Conservation (phyloP, 2,329 filamentous ascomycete genomes). For the Alternaria longipes region DNA sequence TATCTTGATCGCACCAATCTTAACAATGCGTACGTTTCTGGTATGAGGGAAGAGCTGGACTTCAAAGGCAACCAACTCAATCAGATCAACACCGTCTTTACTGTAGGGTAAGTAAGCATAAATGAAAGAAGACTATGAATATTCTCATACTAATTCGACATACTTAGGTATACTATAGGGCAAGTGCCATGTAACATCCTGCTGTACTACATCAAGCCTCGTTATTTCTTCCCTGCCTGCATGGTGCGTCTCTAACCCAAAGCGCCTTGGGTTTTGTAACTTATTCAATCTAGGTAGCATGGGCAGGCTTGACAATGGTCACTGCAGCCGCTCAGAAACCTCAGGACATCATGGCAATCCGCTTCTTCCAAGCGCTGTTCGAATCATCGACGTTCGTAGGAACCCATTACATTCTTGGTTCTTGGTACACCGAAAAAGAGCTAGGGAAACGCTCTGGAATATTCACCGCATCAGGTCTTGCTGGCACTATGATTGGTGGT, state of each 20-base stretch:
- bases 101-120: constrained; percentile 33
- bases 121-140: not conserved
- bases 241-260: constrained; percentile 56
- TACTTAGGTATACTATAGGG: constrained; percentile 58
- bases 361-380: constrained; percentile 63
- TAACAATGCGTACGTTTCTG: constrained; percentile 55
- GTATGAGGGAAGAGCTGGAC: constrained; percentile 54
- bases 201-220: constrained; percentile 69
- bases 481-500: constrained; percentile 69
- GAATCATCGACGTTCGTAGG: constrained; percentile 66
- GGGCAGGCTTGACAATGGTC: constrained; percentile 71
- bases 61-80: constrained; percentile 54
- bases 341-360: constrained; percentile 67
- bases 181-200: constrained; percentile 59
- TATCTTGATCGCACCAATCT: constrained; percentile 53
- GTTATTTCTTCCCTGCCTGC: constrained; percentile 71
- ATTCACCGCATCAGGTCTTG: constrained; percentile 68
- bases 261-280: not conserved
- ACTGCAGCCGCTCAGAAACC: constrained; percentile 64
- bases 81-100: constrained; percentile 57
- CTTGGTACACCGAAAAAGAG: constrained; percentile 69
- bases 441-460: constrained; percentile 69
- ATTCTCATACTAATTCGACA: not conserved
- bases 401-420: constrained; percentile 69
- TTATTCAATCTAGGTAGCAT: constrained; percentile 51